phyloP scores from a whole-genome alignment of 768 basidiomycete species.

The Boletus insuetus region DNA sequence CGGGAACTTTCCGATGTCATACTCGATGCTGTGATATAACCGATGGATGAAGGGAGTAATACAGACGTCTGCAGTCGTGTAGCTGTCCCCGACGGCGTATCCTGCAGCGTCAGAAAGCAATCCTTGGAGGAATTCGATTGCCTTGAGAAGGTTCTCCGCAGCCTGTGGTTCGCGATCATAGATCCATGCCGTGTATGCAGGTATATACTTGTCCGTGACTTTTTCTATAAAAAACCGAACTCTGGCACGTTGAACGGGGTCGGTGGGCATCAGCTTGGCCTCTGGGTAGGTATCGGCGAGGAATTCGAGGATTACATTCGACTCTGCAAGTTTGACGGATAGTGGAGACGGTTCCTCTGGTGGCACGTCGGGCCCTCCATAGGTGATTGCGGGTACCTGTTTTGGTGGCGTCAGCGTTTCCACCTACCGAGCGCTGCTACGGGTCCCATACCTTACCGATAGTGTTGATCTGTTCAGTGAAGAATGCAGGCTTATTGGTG shows the following conservation, averaged over 20 bases:
- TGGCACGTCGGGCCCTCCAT: constrained; percentile 53
- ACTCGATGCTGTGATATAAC: constrained; percentile 38
- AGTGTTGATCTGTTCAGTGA: constrained; percentile 57
- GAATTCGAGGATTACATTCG: constrained; percentile 61
- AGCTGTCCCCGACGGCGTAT: constrained; percentile 39
- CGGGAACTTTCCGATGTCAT: constrained; percentile 50
- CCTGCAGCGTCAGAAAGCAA: constrained; percentile 47
- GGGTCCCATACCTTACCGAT: constrained; percentile 50
- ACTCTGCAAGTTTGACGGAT: constrained; percentile 60
- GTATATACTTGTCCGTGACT: constrained; percentile 41
- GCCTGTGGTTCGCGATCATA: constrained; percentile 38
- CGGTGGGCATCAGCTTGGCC: constrained; percentile 45
- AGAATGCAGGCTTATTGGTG: constrained; percentile 63
- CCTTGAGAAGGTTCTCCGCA: constrained; percentile 33
- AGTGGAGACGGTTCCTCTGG: constrained; percentile 55
- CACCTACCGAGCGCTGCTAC: neutral
- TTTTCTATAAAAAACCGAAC: constrained; percentile 61
- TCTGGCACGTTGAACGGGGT: constrained; percentile 52
- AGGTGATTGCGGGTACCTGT: constrained; percentile 51
- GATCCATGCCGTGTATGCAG: constrained; percentile 36
- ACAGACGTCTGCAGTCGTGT: constrained; percentile 58
- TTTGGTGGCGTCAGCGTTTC: neutral
- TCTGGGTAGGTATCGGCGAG: constrained; percentile 53
- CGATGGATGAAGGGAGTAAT: constrained; percentile 58
- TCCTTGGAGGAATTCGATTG: constrained; percentile 46